Base-by-base conservation (phyloP, 2,329 filamentous ascomycete species). In the Leptoxyphium fumago region DNA sequence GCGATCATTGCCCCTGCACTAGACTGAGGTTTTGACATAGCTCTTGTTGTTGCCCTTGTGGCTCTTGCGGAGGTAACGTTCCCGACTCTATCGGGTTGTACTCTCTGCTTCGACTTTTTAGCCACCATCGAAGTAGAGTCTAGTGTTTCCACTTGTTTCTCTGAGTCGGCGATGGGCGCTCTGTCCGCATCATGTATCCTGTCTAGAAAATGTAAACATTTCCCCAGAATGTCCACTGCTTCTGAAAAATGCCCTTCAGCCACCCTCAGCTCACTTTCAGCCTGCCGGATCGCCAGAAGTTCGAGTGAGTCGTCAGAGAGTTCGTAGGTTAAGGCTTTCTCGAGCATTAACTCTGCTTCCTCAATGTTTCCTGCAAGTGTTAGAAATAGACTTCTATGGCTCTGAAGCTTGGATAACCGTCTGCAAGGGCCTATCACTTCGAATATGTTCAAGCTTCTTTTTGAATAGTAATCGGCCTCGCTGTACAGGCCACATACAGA, bases 381-480 rank as follows among this genome's bases (percentile, higher is more conserved):
- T 11, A 60, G 45, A 9, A 61, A 41, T 9, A 46, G 41, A 34
- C 48, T 47, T 38, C 56, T 46, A 39, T 55, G 56, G 29, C 42
- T 52, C 38, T 45, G 40, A 5, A 53, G 13, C 2, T 46, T 42
- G 6, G 47, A 49, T 10, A 51, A 30, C 2, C 55, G 39, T 10
- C 45, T 43, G 13, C 41, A 46, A 8, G 52, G 41, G 8, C 46
- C 43, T n/a, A 52, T 43, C 6, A 46, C 46, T 38, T 73, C 71
- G 17, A 84, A 84, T 47, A 94, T 75, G 55, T 82, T 85, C 43
- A 82, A 70, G 0, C 87, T 87, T 54, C 91, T 83, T 52, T 95
- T 82, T 1, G 82, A 80, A 52, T 94, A 93, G 59, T 88, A 91
- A 1, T 89, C 66, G 2, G 89, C 89, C 60, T 96, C 89, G 47